A percentile compares a stretch with the other conserved stretches of the same genome.
These are phyloP conservation scores for Otatea glauca DNA, from an alignment of 176 grass and related monocot species.

Conservation along the genomic window DNA sequence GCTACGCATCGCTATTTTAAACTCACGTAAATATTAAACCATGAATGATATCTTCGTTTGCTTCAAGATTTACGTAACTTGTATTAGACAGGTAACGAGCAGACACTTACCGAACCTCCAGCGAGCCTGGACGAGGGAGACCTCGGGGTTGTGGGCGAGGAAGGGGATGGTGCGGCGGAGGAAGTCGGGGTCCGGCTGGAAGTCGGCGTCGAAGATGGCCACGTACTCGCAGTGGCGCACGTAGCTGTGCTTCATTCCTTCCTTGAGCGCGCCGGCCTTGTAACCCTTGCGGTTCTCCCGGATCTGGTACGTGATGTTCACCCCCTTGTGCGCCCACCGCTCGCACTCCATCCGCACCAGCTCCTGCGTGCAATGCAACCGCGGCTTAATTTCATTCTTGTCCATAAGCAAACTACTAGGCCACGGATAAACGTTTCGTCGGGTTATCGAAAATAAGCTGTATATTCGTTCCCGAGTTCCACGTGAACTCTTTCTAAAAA, in stretches of 20 bases:
- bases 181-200: slow-evolving; percentile 86
- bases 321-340: slow-evolving; percentile 82
- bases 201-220: slow-evolving; percentile 92
- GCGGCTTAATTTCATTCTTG: too few relatives aligned
- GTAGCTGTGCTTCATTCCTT: slow-evolving; percentile 87
- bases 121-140: slow-evolving; percentile 77
- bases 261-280: slow-evolving; percentile 86
- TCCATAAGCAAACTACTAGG: too few relatives aligned
- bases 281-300: slow-evolving; percentile 78
- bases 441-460: too few relatives aligned
- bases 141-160: slow-evolving; percentile 73
- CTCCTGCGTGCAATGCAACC: slow-evolving; percentile 38
- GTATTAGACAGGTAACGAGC: too few relatives aligned
- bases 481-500: too few relatives aligned
- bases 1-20: too few relatives aligned
- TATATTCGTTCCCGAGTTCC: too few relatives aligned
- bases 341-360: slow-evolving; percentile 85
- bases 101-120: slow-evolving; percentile 70
- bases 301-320: slow-evolving; percentile 95
- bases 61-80: too few relatives aligned
- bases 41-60: too few relatives aligned
- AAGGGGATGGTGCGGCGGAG: slow-evolving; percentile 77
- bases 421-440: not conserved
- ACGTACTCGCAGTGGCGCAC: slow-evolving; percentile 82
- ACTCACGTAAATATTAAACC: too few relatives aligned